A percentile compares a stretch with the other conserved stretches of the same genome.
phyloP scores from a whole-genome alignment of 768 basidiomycete genomes.

The Auricularia cornea region DNA sequence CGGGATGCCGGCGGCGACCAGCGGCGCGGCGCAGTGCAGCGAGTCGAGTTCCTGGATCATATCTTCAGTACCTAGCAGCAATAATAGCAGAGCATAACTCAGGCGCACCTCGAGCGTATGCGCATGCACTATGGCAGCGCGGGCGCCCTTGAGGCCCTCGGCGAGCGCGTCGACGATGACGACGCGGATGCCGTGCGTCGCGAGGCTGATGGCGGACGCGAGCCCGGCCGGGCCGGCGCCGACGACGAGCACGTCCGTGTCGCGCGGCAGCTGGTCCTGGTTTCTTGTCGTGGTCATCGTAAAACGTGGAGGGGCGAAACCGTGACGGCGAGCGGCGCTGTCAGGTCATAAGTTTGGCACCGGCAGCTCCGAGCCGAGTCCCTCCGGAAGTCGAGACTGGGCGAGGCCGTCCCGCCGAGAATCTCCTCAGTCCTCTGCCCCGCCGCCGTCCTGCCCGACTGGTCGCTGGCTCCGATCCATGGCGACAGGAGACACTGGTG shows the following conservation, averaged over 20 bases:
- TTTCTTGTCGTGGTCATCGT: background rate
- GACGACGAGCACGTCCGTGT: slow-evolving; percentile 38
- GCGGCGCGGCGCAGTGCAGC: slow-evolving; percentile 32
- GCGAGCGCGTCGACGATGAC: slow-evolving; percentile 33
- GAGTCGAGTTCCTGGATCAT: slow-evolving; percentile 36
- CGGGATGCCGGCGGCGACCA: slow-evolving; percentile 28
- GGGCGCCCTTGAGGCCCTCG: slow-evolving; percentile 30
- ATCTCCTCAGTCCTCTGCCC: no score
- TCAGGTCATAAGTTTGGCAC: no score
- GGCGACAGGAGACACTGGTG: no score
- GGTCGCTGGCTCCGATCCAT: no score
- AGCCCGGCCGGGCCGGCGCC: slow-evolving; percentile 46
- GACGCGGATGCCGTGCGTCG: slow-evolving; percentile 36
- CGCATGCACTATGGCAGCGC: slow-evolving; percentile 41
- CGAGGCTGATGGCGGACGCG: slow-evolving; percentile 37
- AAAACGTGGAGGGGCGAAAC: background rate
- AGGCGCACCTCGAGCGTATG: slow-evolving; percentile 41
- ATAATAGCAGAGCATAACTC: background rate
- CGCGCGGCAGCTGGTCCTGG: slow-evolving; percentile 17
- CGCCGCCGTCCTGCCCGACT: no score
- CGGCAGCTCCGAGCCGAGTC: no score
- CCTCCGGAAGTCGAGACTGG: no score
- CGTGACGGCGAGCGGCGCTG: no score
- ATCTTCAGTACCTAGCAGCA: slow-evolving; percentile 20
- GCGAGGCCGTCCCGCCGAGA: no score